phyloP scores from a whole-genome alignment of 2,329 filamentous ascomycete genomes.

The Podosphaera leucotricha region DNA sequence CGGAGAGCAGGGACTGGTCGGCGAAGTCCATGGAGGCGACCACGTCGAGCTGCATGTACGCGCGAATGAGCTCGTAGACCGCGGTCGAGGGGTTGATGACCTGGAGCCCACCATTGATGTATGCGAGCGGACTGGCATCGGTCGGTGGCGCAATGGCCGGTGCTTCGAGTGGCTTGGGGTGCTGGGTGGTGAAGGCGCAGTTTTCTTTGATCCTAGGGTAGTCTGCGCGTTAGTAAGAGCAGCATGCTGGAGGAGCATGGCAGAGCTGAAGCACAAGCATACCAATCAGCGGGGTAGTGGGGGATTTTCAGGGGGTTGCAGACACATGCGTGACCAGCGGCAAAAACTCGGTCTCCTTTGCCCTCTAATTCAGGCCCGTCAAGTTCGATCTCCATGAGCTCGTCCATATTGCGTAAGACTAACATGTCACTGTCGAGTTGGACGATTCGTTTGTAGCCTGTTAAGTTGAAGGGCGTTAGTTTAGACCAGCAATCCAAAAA shows the following conservation, averaged over 20 bases:
- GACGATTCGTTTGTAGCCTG: slow-evolving; percentile 56
- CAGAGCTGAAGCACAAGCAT: slow-evolving; percentile 8
- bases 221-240: background rate
- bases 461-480: slow-evolving; percentile 52
- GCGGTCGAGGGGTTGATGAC: slow-evolving; percentile 28
- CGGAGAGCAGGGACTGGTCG: slow-evolving; percentile 33
- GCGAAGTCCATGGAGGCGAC: slow-evolving; percentile 29
- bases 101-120: slow-evolving; percentile 32
- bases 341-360: slow-evolving; percentile 42
- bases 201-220: slow-evolving; percentile 22
- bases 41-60: slow-evolving; percentile 23
- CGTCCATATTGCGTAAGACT: slow-evolving; percentile 66
- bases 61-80: slow-evolving; percentile 26
- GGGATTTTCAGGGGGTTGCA: slow-evolving; percentile 60
- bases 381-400: slow-evolving; percentile 63
- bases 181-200: slow-evolving; percentile 34
- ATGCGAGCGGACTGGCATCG: slow-evolving; percentile 23
- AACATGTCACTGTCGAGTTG: slow-evolving; percentile 82
- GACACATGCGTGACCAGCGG: slow-evolving; percentile 62
- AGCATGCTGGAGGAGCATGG: background rate
- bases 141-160: slow-evolving; percentile 24
- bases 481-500: slow-evolving; percentile 88
- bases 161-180: slow-evolving; percentile 22
- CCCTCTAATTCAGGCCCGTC: slow-evolving; percentile 30
- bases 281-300: slow-evolving; percentile 60